phyloP scores from a whole-genome alignment of 2,329 filamentous ascomycete genomes.

The Clonostachys rhizophaga region DNA sequence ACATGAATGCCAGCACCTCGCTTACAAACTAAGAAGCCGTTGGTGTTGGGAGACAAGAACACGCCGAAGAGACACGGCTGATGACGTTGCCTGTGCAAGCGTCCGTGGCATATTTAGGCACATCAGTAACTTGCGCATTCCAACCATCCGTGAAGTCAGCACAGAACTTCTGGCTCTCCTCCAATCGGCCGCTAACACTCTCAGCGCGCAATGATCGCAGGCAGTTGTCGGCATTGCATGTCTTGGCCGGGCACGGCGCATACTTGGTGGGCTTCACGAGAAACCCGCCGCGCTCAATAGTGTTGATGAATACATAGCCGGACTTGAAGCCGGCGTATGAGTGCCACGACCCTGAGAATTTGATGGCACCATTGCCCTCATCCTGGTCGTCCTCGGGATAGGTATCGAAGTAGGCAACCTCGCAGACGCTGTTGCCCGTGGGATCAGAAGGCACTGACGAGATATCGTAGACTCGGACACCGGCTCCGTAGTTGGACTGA shows the following conservation, averaged over 20 bases:
- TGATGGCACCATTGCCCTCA: slow-evolving; percentile 23
- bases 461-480: slow-evolving; percentile 28
- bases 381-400: slow-evolving; percentile 39
- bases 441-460: slow-evolving; percentile 20
- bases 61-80: slow-evolving; percentile 10
- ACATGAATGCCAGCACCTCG: too few species aligned
- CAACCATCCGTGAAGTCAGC: slow-evolving; percentile 1
- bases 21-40: neutral
- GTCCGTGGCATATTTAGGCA: slow-evolving; percentile 1
- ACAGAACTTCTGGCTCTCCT: slow-evolving; percentile 7
- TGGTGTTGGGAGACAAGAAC: slow-evolving; percentile 10
- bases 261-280: slow-evolving; percentile 21
- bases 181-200: slow-evolving; percentile 3
- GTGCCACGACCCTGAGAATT: slow-evolving; percentile 35
- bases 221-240: slow-evolving; percentile 7
- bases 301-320: slow-evolving; percentile 35
- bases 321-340: slow-evolving; percentile 36
- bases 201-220: slow-evolving; percentile 5
- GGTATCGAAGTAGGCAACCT: slow-evolving; percentile 39
- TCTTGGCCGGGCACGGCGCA: slow-evolving; percentile 10
- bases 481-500: slow-evolving; percentile 38
- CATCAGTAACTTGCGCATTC: slow-evolving; percentile 1
- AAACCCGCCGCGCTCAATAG: slow-evolving; percentile 34
- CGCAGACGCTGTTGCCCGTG: slow-evolving; percentile 30
- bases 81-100: slow-evolving; percentile 5